Percentiles rank a stretch among this genome's conserved stretches.
Conservation (phyloP, 257 asterid species). For the Cordia subcordata region DNA sequence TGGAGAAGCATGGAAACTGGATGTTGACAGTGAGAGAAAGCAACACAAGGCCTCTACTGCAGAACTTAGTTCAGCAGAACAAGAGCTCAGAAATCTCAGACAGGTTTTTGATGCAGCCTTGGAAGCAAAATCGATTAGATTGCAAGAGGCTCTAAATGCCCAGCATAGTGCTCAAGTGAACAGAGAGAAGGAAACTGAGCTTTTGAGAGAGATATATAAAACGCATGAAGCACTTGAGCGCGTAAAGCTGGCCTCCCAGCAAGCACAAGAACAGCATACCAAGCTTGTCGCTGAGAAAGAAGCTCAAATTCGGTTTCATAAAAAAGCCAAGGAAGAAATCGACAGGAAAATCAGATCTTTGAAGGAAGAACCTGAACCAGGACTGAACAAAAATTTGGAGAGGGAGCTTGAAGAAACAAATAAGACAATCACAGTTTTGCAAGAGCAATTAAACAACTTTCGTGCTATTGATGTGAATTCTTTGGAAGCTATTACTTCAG, state of each 20-base stretch:
- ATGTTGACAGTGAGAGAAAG: conserved; percentile 50
- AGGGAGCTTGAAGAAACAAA: conserved; percentile 56
- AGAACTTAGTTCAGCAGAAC: conserved; percentile 44
- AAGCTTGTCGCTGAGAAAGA: conserved; percentile 45
- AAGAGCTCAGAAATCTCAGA: conserved; percentile 47
- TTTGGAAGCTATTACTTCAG: conserved; percentile 18
- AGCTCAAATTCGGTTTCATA: conserved; percentile 25
- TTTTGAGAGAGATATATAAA: conserved; percentile 43
- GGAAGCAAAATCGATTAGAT: conserved; percentile 37
- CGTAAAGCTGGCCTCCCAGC: conserved; percentile 36
- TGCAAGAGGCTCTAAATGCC: conserved; percentile 60
- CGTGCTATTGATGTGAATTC: conserved; percentile 37
- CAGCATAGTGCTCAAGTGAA: conserved; percentile 30
- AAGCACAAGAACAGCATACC: conserved; percentile 46
- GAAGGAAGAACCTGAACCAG: conserved; percentile 33
- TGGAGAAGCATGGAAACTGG: conserved; percentile 46
- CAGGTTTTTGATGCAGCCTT: conserved; percentile 50
- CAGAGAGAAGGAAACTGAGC: conserved; percentile 36
- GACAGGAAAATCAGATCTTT: conserved; percentile 33
- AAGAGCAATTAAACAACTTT: conserved; percentile 44
- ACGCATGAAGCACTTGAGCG: conserved; percentile 34
- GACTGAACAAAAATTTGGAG: conserved; percentile 26
- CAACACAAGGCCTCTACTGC: conserved; percentile 49
- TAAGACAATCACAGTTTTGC: conserved; percentile 44
- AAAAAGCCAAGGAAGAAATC: conserved; percentile 34